Base-by-base conservation (phyloP, 805 yeast genomes). In the Teunomyces tritomae region DNA sequence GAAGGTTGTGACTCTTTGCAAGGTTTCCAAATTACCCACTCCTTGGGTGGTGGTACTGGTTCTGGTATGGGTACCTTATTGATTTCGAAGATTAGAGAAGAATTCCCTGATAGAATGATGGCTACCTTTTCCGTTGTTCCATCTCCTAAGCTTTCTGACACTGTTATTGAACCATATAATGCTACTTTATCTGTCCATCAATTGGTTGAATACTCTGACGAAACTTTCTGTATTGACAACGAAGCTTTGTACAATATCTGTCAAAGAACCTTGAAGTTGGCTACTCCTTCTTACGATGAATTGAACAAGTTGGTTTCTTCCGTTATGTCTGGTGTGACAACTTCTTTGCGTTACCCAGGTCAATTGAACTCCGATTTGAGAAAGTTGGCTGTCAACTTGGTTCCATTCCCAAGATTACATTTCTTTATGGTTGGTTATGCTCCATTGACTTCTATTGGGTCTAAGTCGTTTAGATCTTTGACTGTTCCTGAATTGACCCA, bases 401-500 rank as follows among this genome's bases (percentile, higher is more conserved):
- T 90, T 50, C 97, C 97, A 45, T 90, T 89, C 83, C 95, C 96
- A 66, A 84, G 97, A 71, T 81, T 90, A 64, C 97, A 90, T 73
- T 90, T 90, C 77, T 90, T 90, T 71, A 90, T 89, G 85, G 96
- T 89, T 49, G 96, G 96, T 52, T 89, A 87, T 68, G 96, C 97
- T 33, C 97, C 97, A 54, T 78, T 90, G 64, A 84, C 94, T 42
- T 82, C 96, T 7, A 76, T 84, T 57, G 87, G 87, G 47, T 80
- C 96, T 16, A 84, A 85, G 64, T 82, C 89, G 10, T 90, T 90
- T 76, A 83, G 92, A 71, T 82, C 90, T 29, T 77, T 87, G 61
- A 81, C 90, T 37, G 96, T 90, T 43, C 92, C 94, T 34, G 97
- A 90, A 72, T 81, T 90, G 62, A 88, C 96, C 42, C 96, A 88